Percentiles rank a stretch among this genome's conserved stretches.
Evolutionary conservation across 2,329 filamentous ascomycete genomes (phyloP).

Genomic region (Emmonsiellopsis sp.): DNA sequence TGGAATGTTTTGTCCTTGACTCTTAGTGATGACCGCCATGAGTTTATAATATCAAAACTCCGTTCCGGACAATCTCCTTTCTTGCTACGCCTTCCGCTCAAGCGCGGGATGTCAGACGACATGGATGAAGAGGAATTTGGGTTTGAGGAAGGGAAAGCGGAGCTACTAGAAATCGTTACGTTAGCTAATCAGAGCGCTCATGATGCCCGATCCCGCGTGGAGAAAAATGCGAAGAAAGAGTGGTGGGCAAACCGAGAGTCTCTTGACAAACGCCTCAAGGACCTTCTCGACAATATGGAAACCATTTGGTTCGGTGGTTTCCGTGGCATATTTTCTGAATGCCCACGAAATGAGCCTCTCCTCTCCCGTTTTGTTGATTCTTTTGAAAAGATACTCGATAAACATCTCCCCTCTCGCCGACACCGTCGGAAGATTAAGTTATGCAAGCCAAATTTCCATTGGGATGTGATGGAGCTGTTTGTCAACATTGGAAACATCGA

Average conservation of each 20-base stretch:
- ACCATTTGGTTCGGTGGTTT: slow-evolving; percentile 93
- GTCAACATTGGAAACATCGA: slow-evolving; percentile 70
- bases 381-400: slow-evolving; percentile 71
- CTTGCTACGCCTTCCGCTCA: slow-evolving; percentile 74
- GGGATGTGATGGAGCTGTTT: slow-evolving; percentile 74
- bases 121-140: slow-evolving; percentile 72
- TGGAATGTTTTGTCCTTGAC: slow-evolving; percentile 86
- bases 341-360: slow-evolving; percentile 51
- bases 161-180: slow-evolving; percentile 73
- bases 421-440: slow-evolving; percentile 48
- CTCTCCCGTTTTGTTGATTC: slow-evolving; percentile 66
- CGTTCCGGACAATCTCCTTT: slow-evolving; percentile 69
- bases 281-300: slow-evolving; percentile 76
- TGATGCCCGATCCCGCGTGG: slow-evolving; percentile 57
- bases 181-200: slow-evolving; percentile 79
- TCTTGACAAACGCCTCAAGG: slow-evolving; percentile 66
- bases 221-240: slow-evolving; percentile 63
- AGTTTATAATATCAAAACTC: slow-evolving; percentile 83
- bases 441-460: slow-evolving; percentile 46
- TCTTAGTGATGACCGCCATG: slow-evolving; percentile 69
- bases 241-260: slow-evolving; percentile 87
- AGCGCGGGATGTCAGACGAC: slow-evolving; percentile 70
- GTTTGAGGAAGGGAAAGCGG: slow-evolving; percentile 67
- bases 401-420: slow-evolving; percentile 72
- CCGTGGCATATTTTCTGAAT: slow-evolving; percentile 81